Evolutionary conservation across 2,329 filamentous ascomycete genomes (phyloP).

Genomic region (Venturia nashicola): DNA sequence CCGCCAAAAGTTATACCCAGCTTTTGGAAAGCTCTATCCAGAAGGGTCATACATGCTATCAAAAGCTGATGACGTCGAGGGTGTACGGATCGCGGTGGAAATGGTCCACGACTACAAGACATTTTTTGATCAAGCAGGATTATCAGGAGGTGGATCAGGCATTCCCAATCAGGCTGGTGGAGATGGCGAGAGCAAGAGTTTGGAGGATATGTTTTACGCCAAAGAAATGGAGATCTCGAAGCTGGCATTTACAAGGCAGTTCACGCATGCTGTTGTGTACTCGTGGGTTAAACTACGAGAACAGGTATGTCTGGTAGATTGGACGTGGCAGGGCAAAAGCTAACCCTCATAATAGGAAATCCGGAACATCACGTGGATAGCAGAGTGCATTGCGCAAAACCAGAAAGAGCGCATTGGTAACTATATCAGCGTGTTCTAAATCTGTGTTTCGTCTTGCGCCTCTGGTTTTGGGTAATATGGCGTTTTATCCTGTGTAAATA

Average conservation of each 20-base stretch:
- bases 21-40: conserved; percentile 80
- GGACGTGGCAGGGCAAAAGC: neutral
- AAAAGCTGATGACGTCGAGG: conserved; percentile 86
- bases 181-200: conserved; percentile 70
- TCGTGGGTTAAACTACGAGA: conserved; percentile 96
- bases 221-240: conserved; percentile 99
- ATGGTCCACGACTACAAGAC: conserved; percentile 86
- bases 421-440: conserved; percentile 91
- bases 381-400: conserved; percentile 98
- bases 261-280: conserved; percentile 89
- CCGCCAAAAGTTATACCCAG: conserved; percentile 91
- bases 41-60: conserved; percentile 93
- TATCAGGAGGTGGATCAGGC: conserved; percentile 60
- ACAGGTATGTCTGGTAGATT: conserved; percentile 52
- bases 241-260: conserved; percentile 87
- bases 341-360: conserved; percentile 58
- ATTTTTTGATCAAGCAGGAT: conserved; percentile 86
- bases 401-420: conserved; percentile 98
- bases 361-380: conserved; percentile 98
- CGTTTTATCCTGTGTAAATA: neutral
- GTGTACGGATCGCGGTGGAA: conserved; percentile 85
- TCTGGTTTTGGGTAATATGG: neutral
- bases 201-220: conserved; percentile 97
- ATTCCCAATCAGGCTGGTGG: conserved; percentile 79
- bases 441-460: neutral